Percentiles rank a stretch among this genome's conserved stretches.
phyloP scores from a whole-genome alignment of 306 rosid species.

The Lagenaria siceraria region DNA sequence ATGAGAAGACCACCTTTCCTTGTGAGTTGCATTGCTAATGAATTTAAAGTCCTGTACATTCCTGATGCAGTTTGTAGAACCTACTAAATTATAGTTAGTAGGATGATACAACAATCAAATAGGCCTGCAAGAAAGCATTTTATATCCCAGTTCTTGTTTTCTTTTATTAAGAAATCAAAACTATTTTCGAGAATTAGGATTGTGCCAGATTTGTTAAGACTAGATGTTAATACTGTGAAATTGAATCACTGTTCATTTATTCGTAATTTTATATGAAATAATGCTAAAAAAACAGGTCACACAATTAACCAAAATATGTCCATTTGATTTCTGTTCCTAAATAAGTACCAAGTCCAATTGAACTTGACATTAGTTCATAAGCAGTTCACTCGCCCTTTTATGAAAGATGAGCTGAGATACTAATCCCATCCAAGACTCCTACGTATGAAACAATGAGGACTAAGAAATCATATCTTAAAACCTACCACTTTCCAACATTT shows the following conservation, averaged over 20 bases:
- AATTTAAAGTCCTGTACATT: slow-evolving; percentile 79
- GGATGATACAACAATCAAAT: slow-evolving; percentile 1
- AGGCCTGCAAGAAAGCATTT: not conserved
- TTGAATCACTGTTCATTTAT: not conserved
- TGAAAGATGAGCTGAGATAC: not conserved
- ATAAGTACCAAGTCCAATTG: not conserved
- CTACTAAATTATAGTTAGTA: slow-evolving; percentile 22
- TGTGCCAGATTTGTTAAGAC: not conserved
- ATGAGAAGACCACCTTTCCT: slow-evolving; percentile 81
- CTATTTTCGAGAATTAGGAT: not conserved
- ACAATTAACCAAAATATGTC: not conserved
- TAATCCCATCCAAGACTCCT: not conserved
- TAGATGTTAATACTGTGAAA: not conserved
- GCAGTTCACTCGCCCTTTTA: not conserved
- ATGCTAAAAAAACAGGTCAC: not conserved
- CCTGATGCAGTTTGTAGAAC: slow-evolving; percentile 70
- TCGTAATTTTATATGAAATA: not conserved
- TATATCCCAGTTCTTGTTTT: not conserved
- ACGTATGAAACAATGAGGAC: not conserved
- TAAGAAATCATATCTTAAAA: not conserved
- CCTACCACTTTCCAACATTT: not conserved
- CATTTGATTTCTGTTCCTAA: not conserved
- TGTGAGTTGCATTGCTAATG: slow-evolving; percentile 78
- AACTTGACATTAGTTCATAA: not conserved
- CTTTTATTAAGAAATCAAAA: not conserved